Percentiles rank a stretch among this genome's conserved stretches.
Conservation (phyloP, 257 asterid species). For the Misopates orontium region DNA sequence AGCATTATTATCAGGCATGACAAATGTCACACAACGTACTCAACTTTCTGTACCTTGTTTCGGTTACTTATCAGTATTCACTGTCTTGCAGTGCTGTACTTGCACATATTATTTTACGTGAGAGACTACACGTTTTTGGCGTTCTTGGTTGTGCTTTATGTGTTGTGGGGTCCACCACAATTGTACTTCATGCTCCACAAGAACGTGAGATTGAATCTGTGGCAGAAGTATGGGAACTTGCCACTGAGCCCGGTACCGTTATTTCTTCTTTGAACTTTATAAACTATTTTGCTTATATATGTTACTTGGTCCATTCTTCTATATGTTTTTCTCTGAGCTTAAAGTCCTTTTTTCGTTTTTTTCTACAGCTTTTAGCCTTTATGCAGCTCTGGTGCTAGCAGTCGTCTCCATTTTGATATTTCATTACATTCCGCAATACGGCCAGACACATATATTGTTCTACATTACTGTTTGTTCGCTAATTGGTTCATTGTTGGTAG, state of each 20-base stretch:
- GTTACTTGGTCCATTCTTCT: neutral
- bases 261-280: neutral
- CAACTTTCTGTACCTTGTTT: conserved; percentile 14
- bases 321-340: conserved; percentile 2
- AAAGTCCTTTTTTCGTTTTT: neutral
- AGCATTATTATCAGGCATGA: conserved; percentile 75
- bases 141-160: conserved; percentile 73
- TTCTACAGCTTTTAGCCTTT: conserved; percentile 44
- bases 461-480: conserved; percentile 52
- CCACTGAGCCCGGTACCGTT: conserved; percentile 64
- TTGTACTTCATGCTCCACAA: conserved; percentile 79
- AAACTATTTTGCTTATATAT: neutral
- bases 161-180: conserved; percentile 71
- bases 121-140: conserved; percentile 66
- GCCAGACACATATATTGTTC: conserved; percentile 50
- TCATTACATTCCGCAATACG: conserved; percentile 44
- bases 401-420: conserved; percentile 40
- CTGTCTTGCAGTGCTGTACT: conserved; percentile 61
- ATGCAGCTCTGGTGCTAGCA: conserved; percentile 42
- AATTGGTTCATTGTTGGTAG: conserved; percentile 62
- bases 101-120: conserved; percentile 65
- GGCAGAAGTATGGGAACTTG: conserved; percentile 71
- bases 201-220: conserved; percentile 72
- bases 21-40: neutral
- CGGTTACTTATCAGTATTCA: conserved; percentile 24